Conservation (phyloP, 208 protist genomes). For the Tritrichomonas musculus region DNA sequence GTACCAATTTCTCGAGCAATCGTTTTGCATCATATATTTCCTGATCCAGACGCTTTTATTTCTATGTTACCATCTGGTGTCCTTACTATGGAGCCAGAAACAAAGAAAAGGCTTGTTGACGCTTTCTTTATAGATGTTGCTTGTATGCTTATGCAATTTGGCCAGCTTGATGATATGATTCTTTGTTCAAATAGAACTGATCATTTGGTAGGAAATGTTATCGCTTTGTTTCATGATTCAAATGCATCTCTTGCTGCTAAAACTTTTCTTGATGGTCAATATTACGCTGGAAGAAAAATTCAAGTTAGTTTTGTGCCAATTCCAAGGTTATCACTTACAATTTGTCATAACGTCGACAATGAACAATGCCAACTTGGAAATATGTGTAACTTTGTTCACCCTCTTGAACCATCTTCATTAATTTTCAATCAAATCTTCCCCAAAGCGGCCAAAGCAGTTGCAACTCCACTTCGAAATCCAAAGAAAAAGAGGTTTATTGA, state of each 20-base stretch:
- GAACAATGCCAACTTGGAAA: background rate
- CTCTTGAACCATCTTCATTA: background rate
- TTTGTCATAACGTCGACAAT: background rate
- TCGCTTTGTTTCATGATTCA: background rate
- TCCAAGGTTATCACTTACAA: background rate
- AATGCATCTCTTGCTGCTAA: background rate
- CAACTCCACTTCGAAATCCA: background rate
- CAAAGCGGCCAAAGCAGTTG: background rate
- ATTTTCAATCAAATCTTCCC: background rate
- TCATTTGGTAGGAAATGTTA: background rate
- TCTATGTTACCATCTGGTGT: background rate
- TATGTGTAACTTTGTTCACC: background rate
- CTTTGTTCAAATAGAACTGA: background rate
- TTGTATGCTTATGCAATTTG: background rate
- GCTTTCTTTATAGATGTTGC: background rate
- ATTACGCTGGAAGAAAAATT: background rate
- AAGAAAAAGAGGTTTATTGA: background rate
- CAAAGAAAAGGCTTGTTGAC: background rate
- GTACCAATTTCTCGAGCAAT: background rate
- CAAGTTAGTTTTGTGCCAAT: background rate
- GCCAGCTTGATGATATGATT: background rate
- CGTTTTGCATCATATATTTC: conserved; percentile 26
- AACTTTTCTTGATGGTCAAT: background rate
- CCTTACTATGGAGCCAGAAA: background rate
- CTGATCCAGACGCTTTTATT: background rate